Conservation (phyloP, 208 protist genomes). For the Acanthamoeba sp. region DNA sequence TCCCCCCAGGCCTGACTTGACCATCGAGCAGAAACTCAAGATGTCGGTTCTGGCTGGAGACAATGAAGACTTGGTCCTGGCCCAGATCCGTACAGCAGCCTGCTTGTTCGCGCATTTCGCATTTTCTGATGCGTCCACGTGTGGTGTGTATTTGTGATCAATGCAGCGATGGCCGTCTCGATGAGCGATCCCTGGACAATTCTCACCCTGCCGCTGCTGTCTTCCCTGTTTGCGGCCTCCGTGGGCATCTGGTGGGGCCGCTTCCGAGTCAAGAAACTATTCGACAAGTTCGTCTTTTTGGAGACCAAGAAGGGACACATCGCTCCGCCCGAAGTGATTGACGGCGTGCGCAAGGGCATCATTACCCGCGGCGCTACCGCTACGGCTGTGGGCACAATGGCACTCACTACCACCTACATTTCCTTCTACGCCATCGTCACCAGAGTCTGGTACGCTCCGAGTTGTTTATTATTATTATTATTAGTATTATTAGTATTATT, state of each 20-base stretch:
- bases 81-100: background rate
- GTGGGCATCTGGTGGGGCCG: constrained; percentile 60
- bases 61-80: constrained; percentile 52
- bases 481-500: too few species aligned
- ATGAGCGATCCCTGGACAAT: constrained; percentile 43
- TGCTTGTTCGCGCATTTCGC: background rate
- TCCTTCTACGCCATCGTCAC: constrained; percentile 60
- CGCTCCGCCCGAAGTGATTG: constrained; percentile 3
- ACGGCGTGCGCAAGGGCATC: constrained; percentile 49
- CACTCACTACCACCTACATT: constrained; percentile 66
- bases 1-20: background rate
- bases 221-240: constrained; percentile 63
- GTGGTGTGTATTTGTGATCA: too few species aligned
- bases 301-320: constrained; percentile 32
- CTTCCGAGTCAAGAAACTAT: constrained; percentile 14
- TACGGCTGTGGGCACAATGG: constrained; percentile 47
- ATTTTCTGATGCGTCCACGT: background rate
- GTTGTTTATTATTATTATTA: too few species aligned
- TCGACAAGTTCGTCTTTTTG: constrained; percentile 52
- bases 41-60: background rate
- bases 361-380: constrained; percentile 15
- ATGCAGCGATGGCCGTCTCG: constrained; percentile 4
- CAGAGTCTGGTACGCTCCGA: background rate
- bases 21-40: background rate
- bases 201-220: constrained; percentile 17